Base-by-base conservation (phyloP, 2,329 filamentous ascomycete genomes). In the Torrubiella hemipterigena region DNA sequence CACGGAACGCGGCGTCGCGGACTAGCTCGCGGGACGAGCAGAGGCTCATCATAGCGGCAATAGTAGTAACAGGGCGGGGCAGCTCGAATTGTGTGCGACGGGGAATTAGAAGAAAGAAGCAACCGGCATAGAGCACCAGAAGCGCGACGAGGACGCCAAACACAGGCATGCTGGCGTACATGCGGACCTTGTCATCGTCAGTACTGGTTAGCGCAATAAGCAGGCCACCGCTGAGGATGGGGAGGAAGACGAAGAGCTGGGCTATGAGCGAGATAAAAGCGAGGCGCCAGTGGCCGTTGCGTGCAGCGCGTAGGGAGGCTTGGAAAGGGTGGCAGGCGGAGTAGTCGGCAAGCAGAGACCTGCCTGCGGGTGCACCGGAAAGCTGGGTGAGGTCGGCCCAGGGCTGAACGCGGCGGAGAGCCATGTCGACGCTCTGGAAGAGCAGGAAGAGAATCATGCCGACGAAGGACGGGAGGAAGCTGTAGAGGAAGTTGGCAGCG, bases 401-500 rank as follows among this genome's bases (percentile, higher is more conserved):
- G 0, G 81, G 80, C 41, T 77, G 69, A 4, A 85, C 64, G 19
- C 75, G 62, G 32, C 80, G 73, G 36, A 84, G 49, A 3, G 69
- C 63, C 47, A 73, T 64, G 46, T 86, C 81, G 34, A 85, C 55
- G 19, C 70, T 67, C 38, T 81, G 70, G 50, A 83, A 77, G 30
- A 69, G 51, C 27, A 85, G 65, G 49, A 78, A 81, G 29, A 83
- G 56, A 12, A 81, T 42, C 45, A 77, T 71, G 5, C 77, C 82
- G 17, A 86, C 49, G 1, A 81, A 43, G 3, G 77, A 72, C 1
- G 82, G 81, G 15, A 87, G 34, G 53, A 87, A 85, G 38, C 72
- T 75, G 61, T 86, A 95, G 30, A 94, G 59, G 56, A 95, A 95
- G 54, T 94, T 85, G 30, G 85, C 83, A 1, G 82, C 65, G 2